Base-by-base conservation (phyloP, 257 asterid genomes). In the Solanum sparsipilum region DNA sequence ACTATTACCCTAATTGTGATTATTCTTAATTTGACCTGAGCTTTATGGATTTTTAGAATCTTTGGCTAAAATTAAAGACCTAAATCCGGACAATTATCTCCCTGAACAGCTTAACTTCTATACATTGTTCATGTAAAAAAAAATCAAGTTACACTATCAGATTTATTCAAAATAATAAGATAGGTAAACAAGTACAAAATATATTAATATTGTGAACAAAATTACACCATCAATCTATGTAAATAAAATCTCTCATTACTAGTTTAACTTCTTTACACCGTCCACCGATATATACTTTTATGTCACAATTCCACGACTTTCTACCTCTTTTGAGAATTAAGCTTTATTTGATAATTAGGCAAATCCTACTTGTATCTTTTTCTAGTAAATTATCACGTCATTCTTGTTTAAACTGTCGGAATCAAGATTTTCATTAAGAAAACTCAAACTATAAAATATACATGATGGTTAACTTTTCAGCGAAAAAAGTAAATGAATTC, bases 361-460 rank as follows among this genome's bases (percentile, higher is more conserved):
- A 75, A 36, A 18, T 74, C 5, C 83, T 5, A 5, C 56, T n/a
- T 23, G 20, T 35, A 5, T 74, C 5, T 35, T 74, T 21, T 23
- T 18, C n/a, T 8, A 32, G 4, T 34, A 72, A 32, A 72, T 34
- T 4, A 68, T 29, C 5, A 4, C 7, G 21, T 9, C 12, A 6
- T 4, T 1, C 0, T 13, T 13, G 1, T 11, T 1, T 11, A 25
- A 13, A 68, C 0, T 27, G 9, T 13, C 5, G 2, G 0, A 68
- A 2, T 31, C 12, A 13, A 31, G 0, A 7, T 6, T 70, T 70
- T 15, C 20, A 15, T 15, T 1, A 48, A 48, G 21, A 13, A 70
- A 15, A 29, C 1, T 70, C 2, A 68, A 70, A 7, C 9, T 70
- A 70, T 7, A 15, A 31, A 31, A 7, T 31, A 71, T 7, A 15